These are phyloP conservation scores for Cucumis cinereus DNA, from an alignment of 306 rosid genomes.

Conservation along the genomic window DNA sequence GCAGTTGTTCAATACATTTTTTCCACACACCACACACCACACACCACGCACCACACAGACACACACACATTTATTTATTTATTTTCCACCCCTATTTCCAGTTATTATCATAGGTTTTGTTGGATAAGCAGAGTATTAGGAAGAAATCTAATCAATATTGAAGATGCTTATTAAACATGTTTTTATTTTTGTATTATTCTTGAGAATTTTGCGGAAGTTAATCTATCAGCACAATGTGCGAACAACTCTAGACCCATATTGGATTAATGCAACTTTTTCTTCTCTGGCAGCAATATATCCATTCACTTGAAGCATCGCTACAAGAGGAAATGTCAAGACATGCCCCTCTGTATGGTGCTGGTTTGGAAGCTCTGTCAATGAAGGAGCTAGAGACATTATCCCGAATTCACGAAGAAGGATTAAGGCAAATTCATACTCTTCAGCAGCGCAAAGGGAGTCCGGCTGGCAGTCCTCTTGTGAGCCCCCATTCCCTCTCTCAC, in stretches of 20 bases:
- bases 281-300: slow-evolving; percentile 84
- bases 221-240: neutral
- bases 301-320: slow-evolving; percentile 75
- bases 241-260: neutral
- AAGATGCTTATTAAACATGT: neutral
- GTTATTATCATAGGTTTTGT: neutral
- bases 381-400: slow-evolving; percentile 87
- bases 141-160: neutral
- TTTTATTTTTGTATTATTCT: neutral
- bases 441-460: slow-evolving; percentile 83
- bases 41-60: no score
- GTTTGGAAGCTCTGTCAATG: slow-evolving; percentile 86
- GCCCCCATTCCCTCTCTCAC: slow-evolving; percentile 64
- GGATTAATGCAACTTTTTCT: slow-evolving; percentile 18
- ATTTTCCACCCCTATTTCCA: neutral
- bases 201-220: neutral
- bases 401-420: slow-evolving; percentile 91
- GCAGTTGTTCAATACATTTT: neutral
- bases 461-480: slow-evolving; percentile 61
- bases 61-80: neutral
- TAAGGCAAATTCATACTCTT: slow-evolving; percentile 84
- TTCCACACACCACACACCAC: no score
- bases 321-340: slow-evolving; percentile 97
- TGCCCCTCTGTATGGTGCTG: slow-evolving; percentile 94
- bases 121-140: neutral